Base-by-base conservation (phyloP, 495 filamentous ascomycete genomes). In the Aspergillus leporis region DNA sequence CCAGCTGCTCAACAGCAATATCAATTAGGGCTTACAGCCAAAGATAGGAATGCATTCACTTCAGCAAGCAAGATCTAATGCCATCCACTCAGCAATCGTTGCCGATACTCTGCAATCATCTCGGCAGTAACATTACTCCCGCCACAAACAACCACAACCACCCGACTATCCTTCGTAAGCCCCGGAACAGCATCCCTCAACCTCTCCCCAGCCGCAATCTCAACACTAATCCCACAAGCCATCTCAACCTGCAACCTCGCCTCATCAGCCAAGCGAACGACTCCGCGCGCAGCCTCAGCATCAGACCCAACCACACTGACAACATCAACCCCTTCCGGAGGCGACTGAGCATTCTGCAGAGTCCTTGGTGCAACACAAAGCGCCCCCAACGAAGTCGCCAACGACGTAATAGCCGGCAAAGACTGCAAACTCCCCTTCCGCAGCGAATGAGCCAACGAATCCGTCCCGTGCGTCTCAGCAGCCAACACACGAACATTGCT, bases 91-190 rank as follows among this genome's bases (percentile, higher is more conserved):
- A 67, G 53, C n/a, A 78, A 48, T 55, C 57, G 57, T 73, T 79
- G 66, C 63, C 76, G 79, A 71, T 90, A 97, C 54, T 69, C 70
- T 31, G 75, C 77, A 66, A 97, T 66, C 64, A 86, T 83, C 38
- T 89, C 84, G 12, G 87, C 64, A 5, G 81, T 85, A 47, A 92
- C 78, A 67, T 86, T 88, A 28, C 79, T 85, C 14, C 93, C 93
- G 0, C 93, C 93, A 71, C 93, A 97, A 50, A 96, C 82, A 56
- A 96, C 78, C 54, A 97, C 70, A 16, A 97, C 90, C 16, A 97
- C 84, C 59, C 88, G 92, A 62, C 78, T 87, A 22, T 80, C 74
- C 32, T 72, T 70, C 60, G 58, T 73, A 51, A 90, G 43, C 6
- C 69, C 77, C 34, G 81, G 71, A 1, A 87, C 81, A 10, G 89